Percentiles rank a stretch among this genome's conserved stretches.
These are phyloP conservation scores for Skeletonema menzelii DNA, from an alignment of 108 stramenopile genomes.

Conservation along the genomic window DNA sequence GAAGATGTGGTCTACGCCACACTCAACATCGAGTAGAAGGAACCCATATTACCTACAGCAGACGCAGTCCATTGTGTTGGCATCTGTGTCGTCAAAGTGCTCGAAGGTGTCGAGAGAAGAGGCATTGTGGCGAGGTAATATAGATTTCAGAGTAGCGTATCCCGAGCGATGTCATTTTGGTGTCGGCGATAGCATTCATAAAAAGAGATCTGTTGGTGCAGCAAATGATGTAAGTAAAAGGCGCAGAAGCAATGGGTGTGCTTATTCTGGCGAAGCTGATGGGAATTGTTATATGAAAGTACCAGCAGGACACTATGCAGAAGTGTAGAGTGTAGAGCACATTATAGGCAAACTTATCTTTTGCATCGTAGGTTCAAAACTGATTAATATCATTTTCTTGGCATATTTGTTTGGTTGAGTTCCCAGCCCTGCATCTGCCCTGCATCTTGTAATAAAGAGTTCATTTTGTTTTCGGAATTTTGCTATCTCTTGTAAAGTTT, in stretches of 20 bases:
- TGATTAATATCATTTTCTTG: too few relatives aligned
- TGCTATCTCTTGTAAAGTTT: not conserved
- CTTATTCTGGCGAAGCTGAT: not conserved
- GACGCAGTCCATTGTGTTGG: not conserved
- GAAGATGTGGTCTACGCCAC: not conserved
- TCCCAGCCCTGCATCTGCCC: too few relatives aligned
- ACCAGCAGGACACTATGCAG: not conserved
- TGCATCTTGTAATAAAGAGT: not conserved
- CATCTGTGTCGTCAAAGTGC: constrained; percentile 12
- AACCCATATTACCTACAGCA: not conserved
- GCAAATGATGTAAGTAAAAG: not conserved
- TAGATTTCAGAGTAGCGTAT: constrained; percentile 9
- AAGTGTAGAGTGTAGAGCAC: not conserved
- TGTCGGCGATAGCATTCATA: not conserved
- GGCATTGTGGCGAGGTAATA: constrained; percentile 18
- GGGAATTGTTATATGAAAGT: not conserved
- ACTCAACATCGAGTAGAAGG: not conserved
- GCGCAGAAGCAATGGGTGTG: not conserved
- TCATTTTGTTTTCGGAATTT: not conserved
- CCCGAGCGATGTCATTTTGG: not conserved
- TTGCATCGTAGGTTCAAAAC: too few relatives aligned
- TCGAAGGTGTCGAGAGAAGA: constrained; percentile 5
- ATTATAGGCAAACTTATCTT: too few relatives aligned
- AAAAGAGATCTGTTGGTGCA: not conserved
- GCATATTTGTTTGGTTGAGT: too few relatives aligned